Conservation (phyloP, 257 asterid genomes). For the Forsythia suspensa region DNA sequence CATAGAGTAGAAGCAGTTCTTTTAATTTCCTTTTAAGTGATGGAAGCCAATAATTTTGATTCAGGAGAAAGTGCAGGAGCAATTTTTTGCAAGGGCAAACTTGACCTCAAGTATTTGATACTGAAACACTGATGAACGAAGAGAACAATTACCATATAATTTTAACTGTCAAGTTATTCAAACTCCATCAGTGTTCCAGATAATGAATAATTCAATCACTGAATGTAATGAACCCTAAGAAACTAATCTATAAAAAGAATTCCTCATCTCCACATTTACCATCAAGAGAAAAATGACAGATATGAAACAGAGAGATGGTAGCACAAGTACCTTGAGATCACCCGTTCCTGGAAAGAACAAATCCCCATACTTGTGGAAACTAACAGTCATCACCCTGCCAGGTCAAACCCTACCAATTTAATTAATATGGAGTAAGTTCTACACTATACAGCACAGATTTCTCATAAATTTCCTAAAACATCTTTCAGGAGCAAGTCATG, state of each 20-base stretch:
- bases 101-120: constrained; percentile 1
- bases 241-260: neutral
- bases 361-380: constrained; percentile 98
- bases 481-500: neutral
- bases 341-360: constrained; percentile 98
- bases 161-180: neutral
- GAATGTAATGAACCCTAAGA: constrained; percentile 13
- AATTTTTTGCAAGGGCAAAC: neutral
- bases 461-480: constrained; percentile 1
- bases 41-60: neutral
- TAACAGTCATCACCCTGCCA: constrained; percentile 98
- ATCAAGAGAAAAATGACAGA: constrained; percentile 4
- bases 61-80: neutral
- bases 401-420: constrained; percentile 22
- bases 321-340: constrained; percentile 81
- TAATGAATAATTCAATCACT: constrained; percentile 4
- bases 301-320: constrained; percentile 16
- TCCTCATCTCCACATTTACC: constrained; percentile 1
- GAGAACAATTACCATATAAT: neutral
- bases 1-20: neutral
- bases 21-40: neutral
- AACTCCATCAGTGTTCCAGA: neutral
- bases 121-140: neutral
- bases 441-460: neutral
- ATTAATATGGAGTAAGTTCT: constrained; percentile 3